These are phyloP conservation scores for Globisporangium parvum DNA, from an alignment of 352 stramenopile genomes.

Conservation along the genomic window DNA sequence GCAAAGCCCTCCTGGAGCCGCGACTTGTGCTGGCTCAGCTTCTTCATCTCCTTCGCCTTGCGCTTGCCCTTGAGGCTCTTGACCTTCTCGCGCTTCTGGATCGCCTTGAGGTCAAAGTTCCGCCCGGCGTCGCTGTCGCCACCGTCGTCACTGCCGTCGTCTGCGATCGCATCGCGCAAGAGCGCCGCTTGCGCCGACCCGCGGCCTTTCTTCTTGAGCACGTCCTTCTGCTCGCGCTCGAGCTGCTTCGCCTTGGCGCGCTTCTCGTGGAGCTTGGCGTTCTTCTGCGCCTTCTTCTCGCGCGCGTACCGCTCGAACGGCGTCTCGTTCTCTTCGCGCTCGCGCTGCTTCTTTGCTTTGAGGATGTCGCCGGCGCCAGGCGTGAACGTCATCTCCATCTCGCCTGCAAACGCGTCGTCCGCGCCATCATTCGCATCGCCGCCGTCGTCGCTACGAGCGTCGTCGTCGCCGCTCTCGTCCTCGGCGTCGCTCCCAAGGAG, in stretches of 20 bases:
- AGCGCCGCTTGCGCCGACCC: slow-evolving; percentile 38
- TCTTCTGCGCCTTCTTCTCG: slow-evolving; percentile 86
- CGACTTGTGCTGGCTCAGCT: slow-evolving; percentile 43
- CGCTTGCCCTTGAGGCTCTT: slow-evolving; percentile 76
- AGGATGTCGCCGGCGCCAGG: slow-evolving; percentile 62
- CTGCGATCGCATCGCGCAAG: slow-evolving; percentile 54
- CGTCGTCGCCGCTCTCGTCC: slow-evolving; percentile 30
- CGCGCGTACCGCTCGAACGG: slow-evolving; percentile 79
- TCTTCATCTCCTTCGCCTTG: slow-evolving; percentile 71
- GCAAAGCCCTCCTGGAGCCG: slow-evolving; percentile 70
- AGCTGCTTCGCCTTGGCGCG: slow-evolving; percentile 50
- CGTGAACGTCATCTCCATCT: slow-evolving; percentile 86
- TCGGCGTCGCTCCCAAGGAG: slow-evolving; percentile 68
- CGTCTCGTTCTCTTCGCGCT: slow-evolving; percentile 73
- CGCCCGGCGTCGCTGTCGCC: slow-evolving; percentile 45
- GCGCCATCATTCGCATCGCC: slow-evolving; percentile 10
- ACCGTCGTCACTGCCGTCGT: slow-evolving; percentile 21
- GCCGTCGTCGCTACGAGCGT: slow-evolving; percentile 10
- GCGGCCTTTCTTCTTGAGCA: slow-evolving; percentile 60
- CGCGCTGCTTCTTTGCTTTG: slow-evolving; percentile 67
- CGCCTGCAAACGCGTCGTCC: slow-evolving; percentile 17
- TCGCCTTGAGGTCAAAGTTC: slow-evolving; percentile 86
- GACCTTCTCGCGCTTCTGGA: slow-evolving; percentile 61
- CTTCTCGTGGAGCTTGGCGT: slow-evolving; percentile 80
- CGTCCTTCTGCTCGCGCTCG: slow-evolving; percentile 53